Conservation (phyloP, 1,284 basidiomycete species). For the Boletus hoseneyae region DNA sequence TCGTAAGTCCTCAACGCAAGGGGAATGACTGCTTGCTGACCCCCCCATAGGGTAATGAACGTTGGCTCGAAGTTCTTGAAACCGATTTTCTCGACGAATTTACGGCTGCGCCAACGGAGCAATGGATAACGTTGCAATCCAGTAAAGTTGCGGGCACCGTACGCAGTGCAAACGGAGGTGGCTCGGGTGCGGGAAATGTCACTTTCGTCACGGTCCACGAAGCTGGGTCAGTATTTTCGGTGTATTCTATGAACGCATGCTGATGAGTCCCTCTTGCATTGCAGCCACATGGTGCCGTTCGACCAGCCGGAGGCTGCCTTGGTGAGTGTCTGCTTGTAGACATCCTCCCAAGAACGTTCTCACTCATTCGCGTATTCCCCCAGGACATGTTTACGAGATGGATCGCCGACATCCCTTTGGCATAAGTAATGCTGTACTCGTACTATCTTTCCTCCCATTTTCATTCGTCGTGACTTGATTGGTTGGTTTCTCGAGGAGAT, state of each 20-base stretch:
- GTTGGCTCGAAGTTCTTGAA: slow-evolving; percentile 64
- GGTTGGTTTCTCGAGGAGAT: no score
- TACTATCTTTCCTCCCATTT: neutral
- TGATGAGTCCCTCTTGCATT: slow-evolving; percentile 11
- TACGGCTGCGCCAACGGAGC: slow-evolving; percentile 44
- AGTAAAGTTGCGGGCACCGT: slow-evolving; percentile 54
- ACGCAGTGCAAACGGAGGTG: slow-evolving; percentile 58
- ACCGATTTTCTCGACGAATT: slow-evolving; percentile 66
- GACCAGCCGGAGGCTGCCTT: slow-evolving; percentile 79
- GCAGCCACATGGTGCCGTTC: slow-evolving; percentile 80
- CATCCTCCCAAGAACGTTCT: neutral
- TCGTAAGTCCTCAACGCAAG: slow-evolving; percentile 40
- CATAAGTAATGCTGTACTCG: slow-evolving; percentile 5
- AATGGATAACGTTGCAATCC: slow-evolving; percentile 51
- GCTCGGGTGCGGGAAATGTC: slow-evolving; percentile 65
- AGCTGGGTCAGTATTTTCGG: slow-evolving; percentile 56
- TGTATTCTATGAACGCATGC: neutral
- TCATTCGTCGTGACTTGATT: no score
- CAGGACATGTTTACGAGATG: slow-evolving; percentile 37
- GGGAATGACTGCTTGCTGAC: slow-evolving; percentile 21
- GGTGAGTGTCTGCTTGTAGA: slow-evolving; percentile 38
- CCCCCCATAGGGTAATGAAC: slow-evolving; percentile 57
- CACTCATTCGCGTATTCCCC: neutral
- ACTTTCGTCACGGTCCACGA: slow-evolving; percentile 65
- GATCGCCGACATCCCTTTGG: slow-evolving; percentile 41